A percentile compares a stretch with the other conserved stretches of the same genome.
Conservation (phyloP, 2,329 filamentous ascomycete genomes). For the Botrytis sinoallii region DNA sequence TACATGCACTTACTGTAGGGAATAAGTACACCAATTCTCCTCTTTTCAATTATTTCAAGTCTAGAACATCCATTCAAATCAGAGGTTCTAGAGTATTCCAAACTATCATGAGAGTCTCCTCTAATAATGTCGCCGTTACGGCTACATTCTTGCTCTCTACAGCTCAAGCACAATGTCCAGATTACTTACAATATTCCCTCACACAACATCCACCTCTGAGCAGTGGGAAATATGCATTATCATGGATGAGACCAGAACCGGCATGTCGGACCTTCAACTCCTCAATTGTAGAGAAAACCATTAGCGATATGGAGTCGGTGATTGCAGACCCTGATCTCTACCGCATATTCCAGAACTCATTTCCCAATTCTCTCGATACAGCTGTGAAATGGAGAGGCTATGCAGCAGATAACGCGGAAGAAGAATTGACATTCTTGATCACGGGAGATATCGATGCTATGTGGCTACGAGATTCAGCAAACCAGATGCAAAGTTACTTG, state of each 20-base stretch:
- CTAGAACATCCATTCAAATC: not conserved
- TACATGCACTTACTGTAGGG: not conserved
- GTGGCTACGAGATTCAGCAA: constrained; percentile 82
- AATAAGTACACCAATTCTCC: not conserved
- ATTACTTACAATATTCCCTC: constrained; percentile 60
- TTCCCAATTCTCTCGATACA: constrained; percentile 73
- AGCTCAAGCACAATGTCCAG: constrained; percentile 50
- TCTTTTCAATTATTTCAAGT: not conserved
- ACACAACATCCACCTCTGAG: constrained; percentile 68
- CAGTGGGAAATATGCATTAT: constrained; percentile 69
- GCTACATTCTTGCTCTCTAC: not conserved
- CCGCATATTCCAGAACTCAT: constrained; percentile 68
- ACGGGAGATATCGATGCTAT: constrained; percentile 73
- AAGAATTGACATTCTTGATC: constrained; percentile 62
- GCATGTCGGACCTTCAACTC: constrained; percentile 81
- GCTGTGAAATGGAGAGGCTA: constrained; percentile 67
- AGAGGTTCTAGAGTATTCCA: not conserved
- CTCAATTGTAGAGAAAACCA: constrained; percentile 70
- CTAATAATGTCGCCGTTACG: not conserved
- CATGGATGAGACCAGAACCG: constrained; percentile 73
- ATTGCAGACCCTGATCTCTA: constrained; percentile 75
- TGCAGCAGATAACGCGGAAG: constrained; percentile 52
- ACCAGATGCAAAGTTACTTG: constrained; percentile 69
- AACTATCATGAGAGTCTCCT: constrained; percentile 4
- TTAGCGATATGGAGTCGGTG: constrained; percentile 63